These are phyloP conservation scores for Pseudocercospora pini-densiflorae DNA, from an alignment of 2,329 filamentous ascomycete genomes.

Conservation along the genomic window DNA sequence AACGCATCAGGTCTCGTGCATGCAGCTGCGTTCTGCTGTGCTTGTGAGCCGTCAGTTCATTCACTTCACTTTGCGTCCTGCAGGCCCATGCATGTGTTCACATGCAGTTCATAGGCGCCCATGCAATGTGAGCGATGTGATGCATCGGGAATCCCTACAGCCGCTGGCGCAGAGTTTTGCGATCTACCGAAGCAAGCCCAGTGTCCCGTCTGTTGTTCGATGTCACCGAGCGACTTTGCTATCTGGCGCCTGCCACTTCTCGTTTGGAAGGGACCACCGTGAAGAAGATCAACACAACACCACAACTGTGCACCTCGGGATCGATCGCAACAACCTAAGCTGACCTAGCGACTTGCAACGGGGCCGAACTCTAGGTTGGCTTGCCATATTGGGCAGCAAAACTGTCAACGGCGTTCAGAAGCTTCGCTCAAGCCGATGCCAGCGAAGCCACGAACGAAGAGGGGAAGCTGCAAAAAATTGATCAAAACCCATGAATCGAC, in stretches of 20 bases:
- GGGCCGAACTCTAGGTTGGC: not conserved
- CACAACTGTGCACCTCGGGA: not conserved
- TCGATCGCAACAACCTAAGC: not conserved
- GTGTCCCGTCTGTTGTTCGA: not conserved
- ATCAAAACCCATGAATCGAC: not conserved
- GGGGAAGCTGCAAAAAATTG: not conserved
- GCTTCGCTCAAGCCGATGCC: not conserved
- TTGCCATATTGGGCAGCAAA: conserved; percentile 1
- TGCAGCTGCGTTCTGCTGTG: not conserved
- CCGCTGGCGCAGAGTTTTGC: conserved; percentile 4
- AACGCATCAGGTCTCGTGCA: not conserved
- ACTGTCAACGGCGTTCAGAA: not conserved
- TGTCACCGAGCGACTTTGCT: not conserved
- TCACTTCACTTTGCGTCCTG: not conserved
- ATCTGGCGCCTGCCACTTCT: too few species aligned
- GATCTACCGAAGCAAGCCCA: not conserved
- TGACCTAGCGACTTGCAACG: not conserved
- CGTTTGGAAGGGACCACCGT: too few species aligned
- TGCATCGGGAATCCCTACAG: not conserved
- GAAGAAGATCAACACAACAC: not conserved
- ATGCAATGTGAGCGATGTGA: not conserved
- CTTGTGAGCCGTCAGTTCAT: not conserved
- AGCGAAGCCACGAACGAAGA: not conserved
- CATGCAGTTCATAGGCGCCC: not conserved
- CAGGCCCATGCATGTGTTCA: not conserved